Evolutionary conservation across 2,329 filamentous ascomycete species (phyloP).

Genomic region (Immersiporthe knoxdaviesiana): DNA sequence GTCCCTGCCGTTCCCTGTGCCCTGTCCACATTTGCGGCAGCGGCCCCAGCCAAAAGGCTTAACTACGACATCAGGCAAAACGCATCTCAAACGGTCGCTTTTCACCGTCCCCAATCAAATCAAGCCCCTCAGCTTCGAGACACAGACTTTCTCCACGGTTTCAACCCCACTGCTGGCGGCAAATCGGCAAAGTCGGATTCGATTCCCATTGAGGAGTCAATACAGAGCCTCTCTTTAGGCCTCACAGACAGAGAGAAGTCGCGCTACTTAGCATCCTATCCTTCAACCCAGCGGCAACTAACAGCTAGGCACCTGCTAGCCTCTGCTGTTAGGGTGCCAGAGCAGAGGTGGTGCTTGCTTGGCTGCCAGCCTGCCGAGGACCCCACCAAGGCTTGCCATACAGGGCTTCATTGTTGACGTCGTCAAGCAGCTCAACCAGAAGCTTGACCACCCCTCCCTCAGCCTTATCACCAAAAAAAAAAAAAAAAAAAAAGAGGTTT

Average conservation of each 20-base stretch:
- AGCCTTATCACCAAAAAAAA: background rate
- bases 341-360: too few relatives aligned
- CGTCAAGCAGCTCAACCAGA: background rate
- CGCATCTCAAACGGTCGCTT: constrained; percentile 9
- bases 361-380: constrained; percentile 15
- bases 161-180: background rate
- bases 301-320: background rate
- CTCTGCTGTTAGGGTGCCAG: background rate
- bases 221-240: background rate
- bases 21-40: constrained; percentile 5
- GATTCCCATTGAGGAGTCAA: background rate
- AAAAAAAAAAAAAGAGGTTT: too few relatives aligned
- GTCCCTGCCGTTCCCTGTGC: background rate
- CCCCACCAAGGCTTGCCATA: constrained; percentile 23
- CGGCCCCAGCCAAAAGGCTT: background rate
- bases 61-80: constrained; percentile 9
- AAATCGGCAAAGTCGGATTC: background rate
- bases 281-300: background rate
- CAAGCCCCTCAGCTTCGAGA: background rate
- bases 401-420: background rate
- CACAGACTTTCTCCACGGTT: background rate
- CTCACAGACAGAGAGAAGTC: too few relatives aligned
- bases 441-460: background rate
- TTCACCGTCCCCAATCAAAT: background rate
- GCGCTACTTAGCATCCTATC: too few relatives aligned